Evolutionary conservation across 1,284 basidiomycete species (phyloP), one percentile per base, ranked within the genome.

Genomic region (Boletus mariae): DNA sequence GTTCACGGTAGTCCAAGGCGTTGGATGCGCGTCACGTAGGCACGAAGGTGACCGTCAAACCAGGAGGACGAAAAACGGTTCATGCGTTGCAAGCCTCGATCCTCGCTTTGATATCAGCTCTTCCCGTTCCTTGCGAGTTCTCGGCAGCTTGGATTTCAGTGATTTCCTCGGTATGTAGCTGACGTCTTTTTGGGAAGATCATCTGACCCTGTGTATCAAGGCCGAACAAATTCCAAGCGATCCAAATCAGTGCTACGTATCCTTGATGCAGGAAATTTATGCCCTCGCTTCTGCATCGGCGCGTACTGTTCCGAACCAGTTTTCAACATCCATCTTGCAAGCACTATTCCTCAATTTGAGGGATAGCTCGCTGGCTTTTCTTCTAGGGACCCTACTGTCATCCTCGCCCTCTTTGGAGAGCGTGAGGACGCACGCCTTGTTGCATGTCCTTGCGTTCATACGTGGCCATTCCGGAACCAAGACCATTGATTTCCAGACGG

Each of bases 401-500:
- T 59, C 47, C 40, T 28, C 66, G 57, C 13, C 58, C 56, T 34
- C 58, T 64, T 17, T 66, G 67, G 53, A 67, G 77, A 47, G 70
- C 65, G 47, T 68, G 69, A 48, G 73, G 78, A 72, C 69, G 0
- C 66, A 64, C 6, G 80, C 85, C 1, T 68, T 90, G 11, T 70
- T 76, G 1, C 89, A 93, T 58, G 79, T 84, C 11, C 77, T 82
- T 3, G 90, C 94, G 0, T 89, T 97, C 58, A 73, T 90, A 26
- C 85, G 93, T 61, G 90, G 92, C 0, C 80, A 87, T 58, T 76
- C 76, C 0, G 76, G 77, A 45, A 64, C 82, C 15, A 82, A 83
- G 15, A 79, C 77, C 26, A 65, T 85, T 0, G 84, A 98, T 69
- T 96, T 95, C 75, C 96, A 98, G 72, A 87, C 86, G 0, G 75